phyloP scores from a whole-genome alignment of 2,329 filamentous ascomycete genomes.

The Cladobotryum mycophilum region DNA sequence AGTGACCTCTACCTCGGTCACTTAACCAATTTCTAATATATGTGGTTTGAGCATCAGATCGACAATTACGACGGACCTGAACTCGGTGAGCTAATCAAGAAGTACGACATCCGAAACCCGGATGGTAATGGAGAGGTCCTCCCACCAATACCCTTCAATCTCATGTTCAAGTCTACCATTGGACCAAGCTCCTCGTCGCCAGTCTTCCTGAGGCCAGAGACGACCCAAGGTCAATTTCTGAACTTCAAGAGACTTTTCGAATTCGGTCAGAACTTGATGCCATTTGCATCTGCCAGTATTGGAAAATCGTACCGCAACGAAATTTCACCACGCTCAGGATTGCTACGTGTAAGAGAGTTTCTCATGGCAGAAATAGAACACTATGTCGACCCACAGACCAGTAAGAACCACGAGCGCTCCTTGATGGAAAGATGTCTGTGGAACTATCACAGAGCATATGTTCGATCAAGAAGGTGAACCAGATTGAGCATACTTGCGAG shows the following conservation, averaged over 20 bases:
- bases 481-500: too few relatives aligned
- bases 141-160: constrained; percentile 60
- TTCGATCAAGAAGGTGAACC: too few relatives aligned
- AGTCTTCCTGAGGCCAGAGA: constrained; percentile 58
- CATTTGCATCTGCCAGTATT: constrained; percentile 64
- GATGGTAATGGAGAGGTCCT: constrained; percentile 52
- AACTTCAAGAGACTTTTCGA: constrained; percentile 63
- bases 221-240: constrained; percentile 63
- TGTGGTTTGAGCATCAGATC: constrained; percentile 28
- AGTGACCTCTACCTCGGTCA: not conserved
- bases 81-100: constrained; percentile 56
- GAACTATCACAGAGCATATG: too few relatives aligned
- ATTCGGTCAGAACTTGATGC: constrained; percentile 61
- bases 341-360: constrained; percentile 62
- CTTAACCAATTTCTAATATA: constrained; percentile 5
- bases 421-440: constrained; percentile 5
- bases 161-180: constrained; percentile 66
- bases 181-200: constrained; percentile 58
- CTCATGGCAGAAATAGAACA: constrained; percentile 66
- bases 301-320: constrained; percentile 68
- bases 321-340: constrained; percentile 59
- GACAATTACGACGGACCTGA: constrained; percentile 61
- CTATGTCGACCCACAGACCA: constrained; percentile 58
- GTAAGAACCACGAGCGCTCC: constrained; percentile 59
- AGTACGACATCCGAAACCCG: constrained; percentile 61